Evolutionary conservation across 441 rosid genomes (phyloP), one percentile per base, ranked within the genome.

Genomic region (Mallotus japonicus): DNA sequence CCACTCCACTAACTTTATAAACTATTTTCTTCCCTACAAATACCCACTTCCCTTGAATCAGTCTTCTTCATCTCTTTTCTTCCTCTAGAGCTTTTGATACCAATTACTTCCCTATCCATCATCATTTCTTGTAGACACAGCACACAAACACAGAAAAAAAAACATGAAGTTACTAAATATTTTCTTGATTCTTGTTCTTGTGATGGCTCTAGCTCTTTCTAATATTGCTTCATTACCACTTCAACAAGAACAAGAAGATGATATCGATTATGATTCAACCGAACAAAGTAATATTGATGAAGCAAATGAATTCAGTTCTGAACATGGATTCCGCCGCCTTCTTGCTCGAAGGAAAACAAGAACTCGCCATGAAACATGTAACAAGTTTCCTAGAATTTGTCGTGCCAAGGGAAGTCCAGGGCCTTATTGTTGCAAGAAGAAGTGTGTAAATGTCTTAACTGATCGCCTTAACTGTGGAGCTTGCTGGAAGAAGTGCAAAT

Each of bases 401-500:
- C 70, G 65, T 15, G 60, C 49, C 22, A 79, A 76, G 78, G 76
- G 74, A 61, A 78, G 80, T 34, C 61, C 65, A 0, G 76, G 82
- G 34, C 80, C 72, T 0, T 65, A 73, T 53, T 82, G 84, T 17
- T 83, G 86, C 76, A 72, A 76, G 24, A 83, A 72, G 59, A 83
- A 74, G 63, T 80, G 86, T 53, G 80, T 76, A 6, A 71, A 78
- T 44, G 80, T 76, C 68, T 61, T 44, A 16, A 51, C 54, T 0
- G 85, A 82, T 40, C 65, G 79, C 0, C 19, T 61, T 15, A 82
- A 80, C 67, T 82, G 84, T 19, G 85, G 84, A 13, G 68, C 69
- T 32, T 84, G 87, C 51, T 81, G 83, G 5, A 74, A 80, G 73
- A 84, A 76, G 62, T 84, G 87, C 81, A 84, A 70, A 65, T 78